Evolutionary conservation across 2,329 filamentous ascomycete genomes (phyloP).

Genomic region (Penicillium paneum): DNA sequence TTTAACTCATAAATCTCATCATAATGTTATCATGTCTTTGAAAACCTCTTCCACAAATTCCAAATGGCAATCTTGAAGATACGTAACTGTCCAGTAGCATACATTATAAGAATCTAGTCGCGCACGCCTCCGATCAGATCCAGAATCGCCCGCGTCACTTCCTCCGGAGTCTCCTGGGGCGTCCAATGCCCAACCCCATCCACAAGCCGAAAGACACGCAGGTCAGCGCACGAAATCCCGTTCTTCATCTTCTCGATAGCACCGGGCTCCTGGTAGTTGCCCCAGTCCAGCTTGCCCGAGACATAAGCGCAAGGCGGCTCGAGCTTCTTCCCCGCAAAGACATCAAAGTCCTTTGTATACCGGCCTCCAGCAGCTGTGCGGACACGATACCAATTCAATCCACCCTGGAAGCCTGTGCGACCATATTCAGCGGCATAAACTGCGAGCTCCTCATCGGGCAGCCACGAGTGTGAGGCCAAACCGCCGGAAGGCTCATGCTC

Average conservation of each 20-base stretch:
- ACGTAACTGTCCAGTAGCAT: not conserved
- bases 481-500: slow-evolving; percentile 42
- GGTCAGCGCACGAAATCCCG: slow-evolving; percentile 51
- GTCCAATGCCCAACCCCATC: slow-evolving; percentile 67
- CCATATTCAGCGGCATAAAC: slow-evolving; percentile 61
- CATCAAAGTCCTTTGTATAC: slow-evolving; percentile 51
- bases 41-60: not conserved
- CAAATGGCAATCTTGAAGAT: not conserved
- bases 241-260: slow-evolving; percentile 56
- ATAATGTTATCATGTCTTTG: not conserved
- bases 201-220: slow-evolving; percentile 53
- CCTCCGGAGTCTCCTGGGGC: slow-evolving; percentile 62
- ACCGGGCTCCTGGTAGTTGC: slow-evolving; percentile 64
- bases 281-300: slow-evolving; percentile 64
- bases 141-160: slow-evolving; percentile 38
- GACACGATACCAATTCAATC: slow-evolving; percentile 65
- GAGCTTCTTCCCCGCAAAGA: slow-evolving; percentile 60
- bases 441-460: slow-evolving; percentile 55
- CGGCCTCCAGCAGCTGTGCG: slow-evolving; percentile 50
- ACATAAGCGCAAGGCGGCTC: slow-evolving; percentile 61
- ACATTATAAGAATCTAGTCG: not conserved
- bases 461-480: slow-evolving; percentile 48
- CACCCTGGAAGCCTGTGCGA: slow-evolving; percentile 63
- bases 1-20: not conserved
- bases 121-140: slow-evolving; percentile 7